Evolutionary conservation across 345 rosid genomes (phyloP), one percentile per base, ranked within the genome.

Genomic region (Populus tremula): DNA sequence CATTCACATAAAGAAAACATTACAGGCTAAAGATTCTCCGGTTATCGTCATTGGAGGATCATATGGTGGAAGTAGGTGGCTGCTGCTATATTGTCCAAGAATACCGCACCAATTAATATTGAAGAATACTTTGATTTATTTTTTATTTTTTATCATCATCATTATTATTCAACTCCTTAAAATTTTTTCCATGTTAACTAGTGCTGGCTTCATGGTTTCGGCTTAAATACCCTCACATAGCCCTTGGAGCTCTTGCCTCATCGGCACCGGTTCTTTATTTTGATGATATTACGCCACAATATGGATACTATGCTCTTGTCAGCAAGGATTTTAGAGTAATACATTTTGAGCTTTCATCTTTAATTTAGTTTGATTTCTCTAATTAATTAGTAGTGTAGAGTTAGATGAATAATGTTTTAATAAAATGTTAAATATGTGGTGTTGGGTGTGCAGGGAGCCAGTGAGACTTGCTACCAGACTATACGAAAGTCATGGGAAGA

Each of bases 21-120:
- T 81, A 21, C 12, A 74, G 8, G 87, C 93, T 33, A 43, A 70
- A 29, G 70, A 79, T 74, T 86, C 88, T 70, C 97, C 92, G 9
- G 89, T 89, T 13, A 88, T 92, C 33, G 94, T 90, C 49, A 17
- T 86, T 1, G 94, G 94, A 77, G 97, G 91, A 82, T 92, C 94
- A 12, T 92, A 90, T 4, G 91, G 94, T 12, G 96, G 96, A 90
- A 91, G 96, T 91, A 90, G 71, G 80, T 74, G 4, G 16, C 27
- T 29, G 5, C 25, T 33, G n/a, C n/a, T 54, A 5, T 31, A 59
- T 29, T n/a, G 29, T 56, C 63, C 63, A 56, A n/a, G 63, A 1
- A 56, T n/a, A 9, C 20, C n/a, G 20, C 5, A 45, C 1, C 17
- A 45, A 33, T 4, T 33, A 33, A 13, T 10, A 56, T 56, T 4